A percentile compares a stretch with the other conserved stretches of the same genome.
Conservation (phyloP, 257 asterid genomes). For the Capsicum baccatum region DNA sequence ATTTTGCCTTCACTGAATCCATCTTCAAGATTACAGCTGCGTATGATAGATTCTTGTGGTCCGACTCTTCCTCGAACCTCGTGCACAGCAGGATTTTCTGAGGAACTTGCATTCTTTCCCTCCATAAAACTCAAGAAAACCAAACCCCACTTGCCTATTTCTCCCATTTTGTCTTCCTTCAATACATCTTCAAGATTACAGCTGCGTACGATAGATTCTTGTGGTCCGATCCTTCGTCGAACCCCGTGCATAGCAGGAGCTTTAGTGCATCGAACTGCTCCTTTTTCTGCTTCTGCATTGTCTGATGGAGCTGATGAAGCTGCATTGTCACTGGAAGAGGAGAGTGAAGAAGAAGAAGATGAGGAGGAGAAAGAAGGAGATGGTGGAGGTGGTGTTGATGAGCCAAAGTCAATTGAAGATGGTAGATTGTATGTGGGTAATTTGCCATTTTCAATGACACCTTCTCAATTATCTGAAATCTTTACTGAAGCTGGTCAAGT, state of each 20-base stretch:
- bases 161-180: slow-evolving; percentile 28
- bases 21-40: too few relatives aligned
- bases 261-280: too few relatives aligned
- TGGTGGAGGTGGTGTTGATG: slow-evolving; percentile 36
- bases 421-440: slow-evolving; percentile 89
- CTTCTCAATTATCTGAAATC: slow-evolving; percentile 73
- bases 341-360: slow-evolving; percentile 38
- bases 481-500: slow-evolving; percentile 86
- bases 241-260: too few relatives aligned
- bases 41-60: too few relatives aligned
- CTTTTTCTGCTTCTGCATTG: slow-evolving; percentile 41
- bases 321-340: slow-evolving; percentile 35
- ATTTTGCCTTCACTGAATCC: slow-evolving; percentile 21
- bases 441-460: slow-evolving; percentile 79
- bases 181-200: neutral
- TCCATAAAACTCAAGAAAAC: slow-evolving; percentile 27
- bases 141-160: slow-evolving; percentile 40
- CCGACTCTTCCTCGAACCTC: too few relatives aligned
- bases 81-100: too few relatives aligned
- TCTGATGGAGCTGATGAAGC: slow-evolving; percentile 44
- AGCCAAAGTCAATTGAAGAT: slow-evolving; percentile 49
- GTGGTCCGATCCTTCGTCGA: too few relatives aligned
- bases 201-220: too few relatives aligned
- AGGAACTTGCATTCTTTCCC: neutral
- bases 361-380: slow-evolving; percentile 42